A percentile compares a stretch with the other conserved stretches of the same genome.
Evolutionary conservation across 768 basidiomycete genomes (phyloP).

Genomic region (Clathrus columnatus): DNA sequence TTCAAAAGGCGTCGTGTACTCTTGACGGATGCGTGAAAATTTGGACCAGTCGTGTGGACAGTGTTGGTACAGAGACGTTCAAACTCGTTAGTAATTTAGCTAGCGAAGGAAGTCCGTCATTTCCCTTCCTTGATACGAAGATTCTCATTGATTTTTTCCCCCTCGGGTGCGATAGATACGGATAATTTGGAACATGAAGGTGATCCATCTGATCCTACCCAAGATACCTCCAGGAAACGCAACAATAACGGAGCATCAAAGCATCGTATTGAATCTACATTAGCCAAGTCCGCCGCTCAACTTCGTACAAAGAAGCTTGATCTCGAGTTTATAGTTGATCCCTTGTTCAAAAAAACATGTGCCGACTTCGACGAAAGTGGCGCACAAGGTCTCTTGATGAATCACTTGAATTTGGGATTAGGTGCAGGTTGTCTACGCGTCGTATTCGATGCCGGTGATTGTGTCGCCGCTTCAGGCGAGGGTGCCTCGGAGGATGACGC

Average conservation of each 20-base stretch:
- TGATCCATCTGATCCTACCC: conserved; percentile 43
- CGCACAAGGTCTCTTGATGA: conserved; percentile 92
- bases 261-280: conserved; percentile 68
- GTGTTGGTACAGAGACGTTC: conserved; percentile 92
- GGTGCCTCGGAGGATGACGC: conserved; percentile 43
- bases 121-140: not conserved
- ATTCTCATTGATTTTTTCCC: not conserved
- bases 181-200: conserved; percentile 54
- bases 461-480: conserved; percentile 64
- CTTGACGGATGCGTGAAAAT: conserved; percentile 99
- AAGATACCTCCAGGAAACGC: conserved; percentile 52
- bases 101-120: conserved; percentile 44
- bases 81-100: conserved; percentile 88
- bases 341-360: conserved; percentile 94
- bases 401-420: conserved; percentile 74
- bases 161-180: conserved; percentile 41
- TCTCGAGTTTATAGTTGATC: conserved; percentile 92
- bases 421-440: conserved; percentile 82
- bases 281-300: conserved; percentile 78
- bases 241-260: conserved; percentile 26
- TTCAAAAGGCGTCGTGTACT: conserved; percentile 95
- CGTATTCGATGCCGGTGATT: conserved; percentile 94
- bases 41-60: conserved; percentile 97
- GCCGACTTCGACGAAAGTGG: conserved; percentile 99
- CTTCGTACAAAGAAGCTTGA: conserved; percentile 89